Evolutionary conservation across 2,329 filamentous ascomycete species (phyloP).

Genomic region (Didymella exigua): DNA sequence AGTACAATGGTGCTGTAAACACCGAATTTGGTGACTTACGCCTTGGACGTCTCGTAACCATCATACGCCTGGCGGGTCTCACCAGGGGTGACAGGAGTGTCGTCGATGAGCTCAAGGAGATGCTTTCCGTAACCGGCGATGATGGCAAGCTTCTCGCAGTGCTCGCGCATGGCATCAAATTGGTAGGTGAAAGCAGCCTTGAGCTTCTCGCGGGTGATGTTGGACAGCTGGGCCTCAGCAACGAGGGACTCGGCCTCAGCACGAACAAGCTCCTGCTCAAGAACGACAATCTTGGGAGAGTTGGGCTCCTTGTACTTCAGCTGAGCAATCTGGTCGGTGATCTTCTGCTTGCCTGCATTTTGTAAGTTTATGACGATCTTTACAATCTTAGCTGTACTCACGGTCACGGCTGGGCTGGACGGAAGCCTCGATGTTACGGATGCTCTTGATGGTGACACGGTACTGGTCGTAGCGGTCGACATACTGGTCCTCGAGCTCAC

Average conservation of each 20-base stretch:
- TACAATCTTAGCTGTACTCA: conserved; percentile 58
- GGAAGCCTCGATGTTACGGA: conserved; percentile 97
- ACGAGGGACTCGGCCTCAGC: conserved; percentile 99
- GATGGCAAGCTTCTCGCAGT: conserved; percentile 97
- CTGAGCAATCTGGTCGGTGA: conserved; percentile 97
- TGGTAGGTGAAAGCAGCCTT: conserved; percentile 98
- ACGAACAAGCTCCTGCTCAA: conserved; percentile 97
- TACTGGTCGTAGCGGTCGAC: conserved; percentile 99
- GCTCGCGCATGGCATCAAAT: conserved; percentile 95
- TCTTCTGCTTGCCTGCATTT: conserved; percentile 88
- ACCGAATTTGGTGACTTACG: conserved; percentile 48
- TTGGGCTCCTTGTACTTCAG: conserved; percentile 99
- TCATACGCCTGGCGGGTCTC: conserved; percentile 96
- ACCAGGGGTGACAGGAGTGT: conserved; percentile 94
- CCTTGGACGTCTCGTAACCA: conserved; percentile 97
- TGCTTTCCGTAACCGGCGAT: conserved; percentile 98
- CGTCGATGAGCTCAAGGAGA: conserved; percentile 93
- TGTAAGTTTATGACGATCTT: conserved; percentile 2
- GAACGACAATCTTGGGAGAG: conserved; percentile 94
- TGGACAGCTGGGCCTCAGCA: conserved; percentile 95
- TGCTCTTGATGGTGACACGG: conserved; percentile 98
- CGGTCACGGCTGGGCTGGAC: conserved; percentile 97
- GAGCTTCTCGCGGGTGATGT: conserved; percentile 99
- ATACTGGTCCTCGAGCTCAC: conserved; percentile 96
- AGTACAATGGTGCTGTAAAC: conserved; percentile 9